Conservation (phyloP, 352 stramenopile genomes). For the Plasmopara halstedii region DNA sequence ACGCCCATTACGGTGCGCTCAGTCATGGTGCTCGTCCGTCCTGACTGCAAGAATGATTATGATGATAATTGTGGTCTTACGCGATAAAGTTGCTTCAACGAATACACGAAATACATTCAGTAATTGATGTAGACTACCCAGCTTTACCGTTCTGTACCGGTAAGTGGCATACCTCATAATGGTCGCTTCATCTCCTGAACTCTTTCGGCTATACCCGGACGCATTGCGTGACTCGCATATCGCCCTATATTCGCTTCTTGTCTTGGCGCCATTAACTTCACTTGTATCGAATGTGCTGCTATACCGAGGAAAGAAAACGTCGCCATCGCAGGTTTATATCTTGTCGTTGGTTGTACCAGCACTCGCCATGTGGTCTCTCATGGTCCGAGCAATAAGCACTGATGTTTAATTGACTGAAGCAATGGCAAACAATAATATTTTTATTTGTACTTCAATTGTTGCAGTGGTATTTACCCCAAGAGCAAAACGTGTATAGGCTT, state of each 20-base stretch:
- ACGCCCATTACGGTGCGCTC: constrained; percentile 58
- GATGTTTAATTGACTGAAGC: no score
- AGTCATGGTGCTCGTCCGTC: constrained; percentile 14
- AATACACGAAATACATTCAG: neutral
- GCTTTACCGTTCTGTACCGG: neutral
- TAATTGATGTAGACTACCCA: constrained; percentile 1
- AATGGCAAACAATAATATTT: neutral
- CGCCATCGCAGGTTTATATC: constrained; percentile 32
- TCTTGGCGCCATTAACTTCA: constrained; percentile 32
- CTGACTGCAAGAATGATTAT: no score
- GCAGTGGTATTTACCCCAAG: constrained; percentile 19
- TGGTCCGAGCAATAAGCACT: constrained; percentile 10
- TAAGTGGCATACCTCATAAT: constrained; percentile 5
- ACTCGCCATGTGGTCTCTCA: constrained; percentile 32
- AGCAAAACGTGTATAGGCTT: constrained; percentile 29
- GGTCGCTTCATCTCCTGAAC: constrained; percentile 13
- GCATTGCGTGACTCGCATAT: constrained; percentile 36
- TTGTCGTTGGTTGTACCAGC: constrained; percentile 33
- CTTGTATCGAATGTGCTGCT: constrained; percentile 31
- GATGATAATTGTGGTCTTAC: no score
- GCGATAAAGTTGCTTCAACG: neutral
- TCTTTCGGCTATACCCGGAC: constrained; percentile 40
- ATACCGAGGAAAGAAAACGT: constrained; percentile 33
- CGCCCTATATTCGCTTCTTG: constrained; percentile 36
- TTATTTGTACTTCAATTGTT: constrained; percentile 6